Percentiles rank a stretch among this genome's conserved stretches.
These are phyloP conservation scores for Kurtzmaniella natalensis DNA, from an alignment of 1,139 yeast genomes.

Conservation along the genomic window DNA sequence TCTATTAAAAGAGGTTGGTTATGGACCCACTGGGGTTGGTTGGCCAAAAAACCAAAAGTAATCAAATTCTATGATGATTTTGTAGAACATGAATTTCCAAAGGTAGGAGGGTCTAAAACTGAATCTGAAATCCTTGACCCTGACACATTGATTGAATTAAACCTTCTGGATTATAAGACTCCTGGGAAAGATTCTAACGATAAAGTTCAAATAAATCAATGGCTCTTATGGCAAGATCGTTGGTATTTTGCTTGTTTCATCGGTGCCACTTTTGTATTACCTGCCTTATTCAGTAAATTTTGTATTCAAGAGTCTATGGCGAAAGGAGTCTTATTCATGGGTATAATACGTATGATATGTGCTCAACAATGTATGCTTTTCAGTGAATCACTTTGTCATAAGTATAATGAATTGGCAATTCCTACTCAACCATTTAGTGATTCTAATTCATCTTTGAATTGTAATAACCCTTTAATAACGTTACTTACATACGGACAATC, in stretches of 20 bases:
- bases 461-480: slow-evolving; percentile 48
- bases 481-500: slow-evolving; percentile 62
- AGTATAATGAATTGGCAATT: slow-evolving; percentile 36
- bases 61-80: slow-evolving; percentile 30
- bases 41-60: slow-evolving; percentile 48
- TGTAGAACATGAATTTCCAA: slow-evolving; percentile 41
- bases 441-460: slow-evolving; percentile 48
- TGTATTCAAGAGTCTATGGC: slow-evolving; percentile 37
- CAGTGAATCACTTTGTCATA: slow-evolving; percentile 61
- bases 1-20: slow-evolving; percentile 53
- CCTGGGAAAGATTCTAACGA: neutral
- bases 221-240: slow-evolving; percentile 54
- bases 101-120: neutral
- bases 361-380: slow-evolving; percentile 57
- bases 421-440: slow-evolving; percentile 62
- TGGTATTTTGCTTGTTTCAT: slow-evolving; percentile 42
- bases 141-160: no score
- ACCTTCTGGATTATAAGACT: no score
- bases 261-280: slow-evolving; percentile 45
- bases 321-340: slow-evolving; percentile 60
- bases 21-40: slow-evolving; percentile 67
- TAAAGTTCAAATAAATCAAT: neutral
- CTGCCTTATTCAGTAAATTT: slow-evolving; percentile 40
- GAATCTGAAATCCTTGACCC: neutral
- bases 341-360: slow-evolving; percentile 51